Evolutionary conservation across 148 eudicot species (phyloP), one percentile per base, ranked within the genome.

Genomic region (Spergularia bocconei): DNA sequence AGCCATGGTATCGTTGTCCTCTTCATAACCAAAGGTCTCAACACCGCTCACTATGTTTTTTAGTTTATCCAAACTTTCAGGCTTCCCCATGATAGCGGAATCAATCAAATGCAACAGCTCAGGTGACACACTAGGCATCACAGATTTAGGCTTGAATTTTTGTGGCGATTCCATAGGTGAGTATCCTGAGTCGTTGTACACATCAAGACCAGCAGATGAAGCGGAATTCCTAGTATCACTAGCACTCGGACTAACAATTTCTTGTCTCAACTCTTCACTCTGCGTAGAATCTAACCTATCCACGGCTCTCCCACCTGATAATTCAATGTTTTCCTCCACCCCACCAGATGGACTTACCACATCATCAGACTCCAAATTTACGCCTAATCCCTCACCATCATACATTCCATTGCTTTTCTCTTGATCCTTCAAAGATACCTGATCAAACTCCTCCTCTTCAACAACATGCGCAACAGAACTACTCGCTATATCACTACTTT

Each of bases 21-120:
- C 90, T 69, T 84, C 97, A 79, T 80, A 57, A 56, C 83, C 94
- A 80, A 92, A 96, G 57, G 80, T 77, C 83, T 89, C 88, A 70
- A 80, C 82, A 72, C 97, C 97, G 72, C 86, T 88, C 70, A 96
- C 98, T 66, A 91, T 79, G 78, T 89, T 88, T 78, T 87, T 96
- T 81, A 96, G 87, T 64, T 87, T 91, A 67, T 86, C 93, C 87
- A 96, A 83, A 81, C 99, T 89, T 80, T 96, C 97, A 11, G 98
- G 85, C 84, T 96, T 96, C 47, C 99, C 99, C 99, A 91, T 96
- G 53, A 96, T 96, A 80, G 98, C 97, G 72, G 99, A 92, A 80
- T 96, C 99, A 75, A 96, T 93, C 73, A 96, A 83, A 82, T 96
- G 99, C 81, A 96, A 79, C 66, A 96, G 87, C 88, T 96, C 99